These are phyloP conservation scores for Erysimum cheiranthoides DNA, from an alignment of 345 rosid genomes.

Conservation along the genomic window DNA sequence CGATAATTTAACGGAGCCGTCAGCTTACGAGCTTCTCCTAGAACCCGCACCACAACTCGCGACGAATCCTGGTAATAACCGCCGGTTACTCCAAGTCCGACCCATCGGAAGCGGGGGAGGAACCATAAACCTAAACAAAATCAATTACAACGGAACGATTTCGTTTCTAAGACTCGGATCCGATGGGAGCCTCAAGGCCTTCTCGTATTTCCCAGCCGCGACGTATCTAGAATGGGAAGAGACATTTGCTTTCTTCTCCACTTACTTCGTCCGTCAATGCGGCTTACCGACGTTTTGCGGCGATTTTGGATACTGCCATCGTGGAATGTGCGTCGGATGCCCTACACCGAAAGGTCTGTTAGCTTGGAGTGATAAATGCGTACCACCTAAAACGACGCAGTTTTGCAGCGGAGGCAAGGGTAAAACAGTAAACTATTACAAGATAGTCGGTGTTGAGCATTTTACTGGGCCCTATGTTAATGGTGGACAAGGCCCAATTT, in stretches of 20 bases:
- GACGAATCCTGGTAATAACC: constrained; percentile 16
- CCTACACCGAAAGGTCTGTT: constrained; percentile 20
- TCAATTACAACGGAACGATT: constrained; percentile 49
- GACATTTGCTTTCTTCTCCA: constrained; percentile 30
- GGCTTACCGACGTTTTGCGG: constrained; percentile 20
- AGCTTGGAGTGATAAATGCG: constrained; percentile 50
- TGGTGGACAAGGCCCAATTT: neutral
- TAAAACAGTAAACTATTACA: constrained; percentile 1
- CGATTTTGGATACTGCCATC: constrained; percentile 14
- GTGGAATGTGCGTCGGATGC: constrained; percentile 24
- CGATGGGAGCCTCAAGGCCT: constrained; percentile 54
- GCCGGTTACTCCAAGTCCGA: constrained; percentile 26
- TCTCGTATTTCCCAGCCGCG: constrained; percentile 46
- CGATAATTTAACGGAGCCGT: neutral
- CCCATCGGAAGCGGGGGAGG: neutral
- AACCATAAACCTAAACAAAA: constrained; percentile 26
- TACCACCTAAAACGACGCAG: constrained; percentile 10
- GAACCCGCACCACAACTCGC: constrained; percentile 21
- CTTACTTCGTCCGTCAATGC: constrained; percentile 15
- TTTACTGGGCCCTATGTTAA: neutral
- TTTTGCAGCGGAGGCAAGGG: constrained; percentile 13
- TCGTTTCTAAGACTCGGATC: constrained; percentile 47
- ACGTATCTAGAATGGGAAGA: constrained; percentile 40
- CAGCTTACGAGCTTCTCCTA: constrained; percentile 10
- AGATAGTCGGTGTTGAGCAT: neutral